Conservation (phyloP, 352 stramenopile genomes). For the Phytophthora quininea region DNA sequence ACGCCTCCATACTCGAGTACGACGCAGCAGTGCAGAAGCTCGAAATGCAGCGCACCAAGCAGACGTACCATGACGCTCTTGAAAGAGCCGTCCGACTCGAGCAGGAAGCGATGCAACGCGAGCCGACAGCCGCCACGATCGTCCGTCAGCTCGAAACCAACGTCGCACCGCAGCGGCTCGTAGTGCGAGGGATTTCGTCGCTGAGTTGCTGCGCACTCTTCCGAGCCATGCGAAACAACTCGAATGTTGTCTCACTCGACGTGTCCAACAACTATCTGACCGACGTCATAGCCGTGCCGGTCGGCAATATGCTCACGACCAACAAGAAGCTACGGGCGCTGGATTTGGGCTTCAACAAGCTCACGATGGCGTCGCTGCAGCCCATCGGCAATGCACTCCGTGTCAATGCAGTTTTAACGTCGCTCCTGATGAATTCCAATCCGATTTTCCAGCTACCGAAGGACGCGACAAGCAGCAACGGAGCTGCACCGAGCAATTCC, state of each 20-base stretch:
- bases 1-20: constrained; percentile 38
- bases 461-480: constrained; percentile 12
- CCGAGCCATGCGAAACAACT: constrained; percentile 63
- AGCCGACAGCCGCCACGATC: constrained; percentile 56
- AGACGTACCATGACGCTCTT: constrained; percentile 52
- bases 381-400: constrained; percentile 46
- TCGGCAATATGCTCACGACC: constrained; percentile 59
- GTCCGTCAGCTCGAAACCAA: constrained; percentile 60
- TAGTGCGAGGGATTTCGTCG: constrained; percentile 55
- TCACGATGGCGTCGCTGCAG: constrained; percentile 45
- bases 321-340: constrained; percentile 62
- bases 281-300: constrained; percentile 41
- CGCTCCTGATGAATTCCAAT: constrained; percentile 68
- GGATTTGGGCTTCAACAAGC: constrained; percentile 62
- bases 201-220: constrained; percentile 61
- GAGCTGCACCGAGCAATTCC: not conserved
- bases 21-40: constrained; percentile 43
- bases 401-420: constrained; percentile 55
- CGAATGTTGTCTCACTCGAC: constrained; percentile 61
- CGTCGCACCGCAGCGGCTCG: constrained; percentile 49
- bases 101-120: constrained; percentile 37
- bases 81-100: constrained; percentile 45
- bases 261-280: constrained; percentile 62
- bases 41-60: constrained; percentile 52
- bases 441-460: constrained; percentile 44